Percentiles rank a stretch among this genome's conserved stretches.
Evolutionary conservation across 192 early-diverging fungal genomes (phyloP).

Genomic region (Phycomyces blakesleeanus): DNA sequence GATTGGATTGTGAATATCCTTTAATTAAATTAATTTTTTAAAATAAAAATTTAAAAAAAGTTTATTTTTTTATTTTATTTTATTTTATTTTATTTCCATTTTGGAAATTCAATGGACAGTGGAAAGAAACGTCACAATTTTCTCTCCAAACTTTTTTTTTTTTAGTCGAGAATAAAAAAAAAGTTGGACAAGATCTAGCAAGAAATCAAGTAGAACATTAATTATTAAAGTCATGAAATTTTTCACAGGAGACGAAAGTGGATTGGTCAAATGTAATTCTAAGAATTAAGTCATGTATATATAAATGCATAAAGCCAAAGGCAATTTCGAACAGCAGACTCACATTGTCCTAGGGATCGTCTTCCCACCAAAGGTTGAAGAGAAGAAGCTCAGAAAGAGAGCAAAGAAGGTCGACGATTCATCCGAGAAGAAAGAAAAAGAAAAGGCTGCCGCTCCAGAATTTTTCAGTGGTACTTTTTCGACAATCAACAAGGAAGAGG

Average conservation of each 20-base stretch:
- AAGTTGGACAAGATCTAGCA: background rate
- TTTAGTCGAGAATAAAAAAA: background rate
- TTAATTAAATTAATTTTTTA: too few species aligned
- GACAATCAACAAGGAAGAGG: constrained; percentile 25
- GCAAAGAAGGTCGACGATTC: constrained; percentile 11
- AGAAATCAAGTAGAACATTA: background rate
- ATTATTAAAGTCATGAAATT: constrained; percentile 19
- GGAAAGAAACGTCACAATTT: constrained; percentile 5
- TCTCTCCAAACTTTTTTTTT: constrained; percentile 4
- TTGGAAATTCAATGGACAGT: constrained; percentile 2
- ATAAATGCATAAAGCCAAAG: too few species aligned
- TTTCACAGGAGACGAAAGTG: constrained; percentile 39
- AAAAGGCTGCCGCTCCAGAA: constrained; percentile 17
- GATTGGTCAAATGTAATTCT: constrained; percentile 34
- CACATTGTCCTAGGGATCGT: constrained; percentile 12
- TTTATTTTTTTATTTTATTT: too few species aligned
- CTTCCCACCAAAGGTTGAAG: constrained; percentile 23
- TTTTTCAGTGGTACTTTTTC: constrained; percentile 14
- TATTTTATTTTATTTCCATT: too few species aligned
- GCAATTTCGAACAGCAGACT: background rate
- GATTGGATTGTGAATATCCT: too few species aligned
- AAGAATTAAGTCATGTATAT: too few species aligned
- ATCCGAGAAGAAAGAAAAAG: constrained; percentile 8
- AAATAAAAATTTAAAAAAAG: too few species aligned
- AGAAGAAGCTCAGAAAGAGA: constrained; percentile 12